Base-by-base conservation (phyloP, 805 yeast genomes). In the Saturnispora silvae region DNA sequence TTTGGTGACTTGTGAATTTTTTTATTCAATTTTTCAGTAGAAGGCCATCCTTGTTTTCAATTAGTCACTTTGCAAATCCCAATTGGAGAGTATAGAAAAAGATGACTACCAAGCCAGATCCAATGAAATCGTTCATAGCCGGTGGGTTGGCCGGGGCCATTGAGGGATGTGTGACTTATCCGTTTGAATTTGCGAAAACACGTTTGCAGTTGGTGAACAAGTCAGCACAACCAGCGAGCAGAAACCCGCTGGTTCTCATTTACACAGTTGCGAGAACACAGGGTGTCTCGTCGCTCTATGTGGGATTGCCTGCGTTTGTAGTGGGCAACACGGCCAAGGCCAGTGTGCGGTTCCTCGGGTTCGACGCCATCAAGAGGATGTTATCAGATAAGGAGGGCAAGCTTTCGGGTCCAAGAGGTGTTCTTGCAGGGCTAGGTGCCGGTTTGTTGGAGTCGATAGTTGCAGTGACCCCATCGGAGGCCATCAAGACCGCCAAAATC, bases 121-220 rank as follows among this genome's bases (percentile, higher is more conserved):
- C 92, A 2, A 52, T 72, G 43, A 76, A 81, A 50, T 84, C 96
- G 2, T 85, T 89, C 52, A 65, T 87, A 20, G 97, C 96, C 5
- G 98, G 98, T 40, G 96, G 96, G 37, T 68, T 82, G 0, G 98
- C 97, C 0, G 98, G 97, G 40, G 97, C 95, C 19, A 77, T 87
- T 23, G 98, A 89, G 61, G 96, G 96, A 24, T 75, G 75, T 28
- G 69, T 83, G 32, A 89, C 97, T 0, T 89, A 86, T 57, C 98
- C 98, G 3, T 92, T 92, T 59, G 98, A 89, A 59, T 89, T 87
- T 63, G 95, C 97, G 32, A 89, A 89, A 55, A 89, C 98, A 3
- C 67, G 97, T 44, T 65, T 92, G 31, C 98, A 89, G 61, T 68
- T 89, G 39, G 76, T 77, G 24, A 80, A 75, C 48, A 80, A 78